A percentile compares a stretch with the other conserved stretches of the same genome.
These are phyloP conservation scores for Fusarium nodosum DNA, from an alignment of 2,329 filamentous ascomycete genomes.

Conservation along the genomic window DNA sequence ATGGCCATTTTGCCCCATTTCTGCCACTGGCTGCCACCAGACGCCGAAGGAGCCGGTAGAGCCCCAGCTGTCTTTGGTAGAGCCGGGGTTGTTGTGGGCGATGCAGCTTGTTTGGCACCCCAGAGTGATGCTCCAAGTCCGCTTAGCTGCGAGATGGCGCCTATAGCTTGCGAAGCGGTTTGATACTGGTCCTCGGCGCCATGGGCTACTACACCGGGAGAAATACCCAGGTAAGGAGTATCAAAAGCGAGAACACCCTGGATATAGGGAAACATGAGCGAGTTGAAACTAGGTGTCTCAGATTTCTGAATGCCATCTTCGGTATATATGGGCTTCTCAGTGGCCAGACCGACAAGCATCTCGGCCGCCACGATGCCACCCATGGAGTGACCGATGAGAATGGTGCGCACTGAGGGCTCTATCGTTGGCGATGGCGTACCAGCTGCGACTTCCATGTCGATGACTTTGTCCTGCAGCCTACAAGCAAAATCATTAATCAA, in stretches of 20 bases:
- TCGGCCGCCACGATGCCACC: conserved; percentile 95
- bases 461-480: conserved; percentile 91
- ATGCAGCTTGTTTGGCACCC: conserved; percentile 59
- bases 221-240: conserved; percentile 89
- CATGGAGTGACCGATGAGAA: conserved; percentile 91
- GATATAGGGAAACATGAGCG: conserved; percentile 92
- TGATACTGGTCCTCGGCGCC: conserved; percentile 88
- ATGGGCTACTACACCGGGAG: conserved; percentile 85
- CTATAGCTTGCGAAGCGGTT: conserved; percentile 75
- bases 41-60: conserved; percentile 49
- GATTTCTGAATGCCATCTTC: conserved; percentile 58
- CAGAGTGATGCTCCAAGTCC: conserved; percentile 77
- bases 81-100: conserved; percentile 35
- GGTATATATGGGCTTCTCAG: conserved; percentile 67
- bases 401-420: conserved; percentile 84
- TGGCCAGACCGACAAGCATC: conserved; percentile 79
- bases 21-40: conserved; percentile 69
- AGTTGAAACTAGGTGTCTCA: conserved; percentile 60
- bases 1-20: conserved; percentile 88
- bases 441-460: conserved; percentile 90
- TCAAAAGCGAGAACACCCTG: conserved; percentile 93
- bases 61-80: conserved; percentile 45
- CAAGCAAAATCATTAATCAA: background rate
- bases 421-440: conserved; percentile 85
- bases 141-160: conserved; percentile 76